Evolutionary conservation across 306 rosid genomes (phyloP).

Genomic region (Fagus sylvatica): DNA sequence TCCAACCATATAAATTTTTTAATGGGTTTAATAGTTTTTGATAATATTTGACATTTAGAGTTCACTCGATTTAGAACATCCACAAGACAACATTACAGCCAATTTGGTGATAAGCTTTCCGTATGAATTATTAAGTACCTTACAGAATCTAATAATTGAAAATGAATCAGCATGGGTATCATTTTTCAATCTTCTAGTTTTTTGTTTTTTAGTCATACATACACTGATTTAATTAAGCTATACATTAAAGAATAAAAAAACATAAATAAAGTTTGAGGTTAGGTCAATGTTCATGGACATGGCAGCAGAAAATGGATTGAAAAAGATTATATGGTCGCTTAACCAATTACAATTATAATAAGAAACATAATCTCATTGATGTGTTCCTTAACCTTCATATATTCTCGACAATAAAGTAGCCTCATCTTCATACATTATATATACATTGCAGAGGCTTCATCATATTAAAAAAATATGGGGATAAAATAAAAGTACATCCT

Average conservation of each 20-base stretch:
- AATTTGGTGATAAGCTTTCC: not conserved
- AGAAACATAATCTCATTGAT: constrained; percentile 2
- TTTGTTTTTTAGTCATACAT: not conserved
- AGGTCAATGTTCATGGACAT: constrained; percentile 21
- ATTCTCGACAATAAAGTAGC: constrained; percentile 13
- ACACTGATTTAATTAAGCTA: not conserved
- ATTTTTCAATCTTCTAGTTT: not conserved
- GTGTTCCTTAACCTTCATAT: not conserved
- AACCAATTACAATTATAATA: constrained; percentile 15
- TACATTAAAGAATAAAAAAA: not conserved
- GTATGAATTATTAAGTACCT: not conserved
- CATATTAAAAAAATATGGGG: not conserved
- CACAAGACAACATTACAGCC: not conserved
- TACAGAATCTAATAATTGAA: not conserved
- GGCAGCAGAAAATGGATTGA: constrained; percentile 17
- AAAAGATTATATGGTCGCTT: constrained; percentile 4
- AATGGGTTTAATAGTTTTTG: no score
- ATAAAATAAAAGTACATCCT: not conserved
- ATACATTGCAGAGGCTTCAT: not conserved
- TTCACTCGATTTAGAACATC: not conserved
- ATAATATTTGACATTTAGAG: not conserved
- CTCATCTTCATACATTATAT: not conserved
- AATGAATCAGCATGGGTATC: not conserved
- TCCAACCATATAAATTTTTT: no score
- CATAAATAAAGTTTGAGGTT: not conserved